Conservation (phyloP, 495 filamentous ascomycete genomes). For the Xylaria grammica region DNA sequence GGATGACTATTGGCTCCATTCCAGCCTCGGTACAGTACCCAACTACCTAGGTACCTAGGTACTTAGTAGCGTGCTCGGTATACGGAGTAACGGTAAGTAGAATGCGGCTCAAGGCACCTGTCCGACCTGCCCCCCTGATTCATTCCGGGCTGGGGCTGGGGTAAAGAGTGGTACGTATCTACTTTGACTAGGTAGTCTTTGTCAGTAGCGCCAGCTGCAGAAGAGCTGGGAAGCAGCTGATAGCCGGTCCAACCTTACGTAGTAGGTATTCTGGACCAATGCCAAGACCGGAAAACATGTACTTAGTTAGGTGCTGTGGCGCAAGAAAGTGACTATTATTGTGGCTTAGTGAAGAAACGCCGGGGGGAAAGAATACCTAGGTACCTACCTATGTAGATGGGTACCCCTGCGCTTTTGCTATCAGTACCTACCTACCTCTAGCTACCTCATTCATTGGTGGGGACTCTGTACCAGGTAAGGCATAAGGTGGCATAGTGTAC, state of each 20-base stretch:
- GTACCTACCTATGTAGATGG: no score
- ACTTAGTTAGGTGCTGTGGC: no score
- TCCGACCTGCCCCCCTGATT: not conserved
- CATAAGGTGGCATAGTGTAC: not conserved
- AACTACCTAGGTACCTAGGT: not conserved
- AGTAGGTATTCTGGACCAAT: no score
- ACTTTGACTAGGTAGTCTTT: not conserved
- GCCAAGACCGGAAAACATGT: no score
- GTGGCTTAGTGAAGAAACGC: no score
- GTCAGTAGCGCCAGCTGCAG: not conserved
- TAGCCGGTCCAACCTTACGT: not conserved
- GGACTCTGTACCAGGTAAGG: slow-evolving; percentile 2
- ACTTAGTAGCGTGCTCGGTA: not conserved
- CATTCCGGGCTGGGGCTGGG: not conserved
- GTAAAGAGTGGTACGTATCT: slow-evolving; percentile 13
- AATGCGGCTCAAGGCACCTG: slow-evolving; percentile 11
- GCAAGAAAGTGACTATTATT: no score
- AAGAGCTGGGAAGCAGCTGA: not conserved
- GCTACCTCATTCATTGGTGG: no score
- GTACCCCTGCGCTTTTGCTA: no score
- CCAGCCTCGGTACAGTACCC: slow-evolving; percentile 22
- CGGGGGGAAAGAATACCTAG: no score
- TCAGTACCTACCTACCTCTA: no score
- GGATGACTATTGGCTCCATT: slow-evolving; percentile 8
- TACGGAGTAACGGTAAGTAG: not conserved